Percentiles rank a stretch among this genome's conserved stretches.
Conservation (phyloP, 306 rosid species). For the Trifolium repens region DNA sequence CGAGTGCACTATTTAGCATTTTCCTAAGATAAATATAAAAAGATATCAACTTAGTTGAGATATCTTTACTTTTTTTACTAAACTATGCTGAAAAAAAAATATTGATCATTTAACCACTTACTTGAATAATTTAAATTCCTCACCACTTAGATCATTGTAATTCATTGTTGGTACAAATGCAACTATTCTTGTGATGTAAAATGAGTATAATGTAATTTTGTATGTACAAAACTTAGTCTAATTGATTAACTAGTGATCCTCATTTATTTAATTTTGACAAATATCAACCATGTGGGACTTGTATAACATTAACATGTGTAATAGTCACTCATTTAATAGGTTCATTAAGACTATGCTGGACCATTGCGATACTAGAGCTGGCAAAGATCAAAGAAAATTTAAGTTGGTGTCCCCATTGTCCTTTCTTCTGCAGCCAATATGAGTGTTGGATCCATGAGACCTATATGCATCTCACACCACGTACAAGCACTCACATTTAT, state of each 20-base stretch:
- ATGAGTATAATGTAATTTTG: too few relatives aligned
- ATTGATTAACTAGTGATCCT: slow-evolving; percentile 21
- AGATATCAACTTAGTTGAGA: too few relatives aligned
- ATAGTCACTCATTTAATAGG: slow-evolving; percentile 55
- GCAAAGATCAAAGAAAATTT: slow-evolving; percentile 65
- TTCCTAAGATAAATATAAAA: too few relatives aligned
- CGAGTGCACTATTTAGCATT: too few relatives aligned
- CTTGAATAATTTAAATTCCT: too few relatives aligned
- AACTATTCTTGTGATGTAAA: too few relatives aligned
- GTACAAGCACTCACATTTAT: slow-evolving; percentile 41
- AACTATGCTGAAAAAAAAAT: too few relatives aligned
- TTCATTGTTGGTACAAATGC: too few relatives aligned
- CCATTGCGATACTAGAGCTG: slow-evolving; percentile 76
- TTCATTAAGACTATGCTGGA: slow-evolving; percentile 70
- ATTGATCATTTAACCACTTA: too few relatives aligned
- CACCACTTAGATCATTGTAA: too few relatives aligned
- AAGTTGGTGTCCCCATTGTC: slow-evolving; percentile 81
- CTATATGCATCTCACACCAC: slow-evolving; percentile 36
- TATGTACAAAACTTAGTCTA: neutral
- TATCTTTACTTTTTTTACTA: too few relatives aligned
- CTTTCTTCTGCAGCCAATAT: slow-evolving; percentile 39
- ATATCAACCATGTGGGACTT: slow-evolving; percentile 46
- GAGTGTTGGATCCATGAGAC: slow-evolving; percentile 52
- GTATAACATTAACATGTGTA: slow-evolving; percentile 58
- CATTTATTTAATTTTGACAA: slow-evolving; percentile 2